Conservation (phyloP, 2,329 filamentous ascomycete species). For the Neurospora sp. region DNA sequence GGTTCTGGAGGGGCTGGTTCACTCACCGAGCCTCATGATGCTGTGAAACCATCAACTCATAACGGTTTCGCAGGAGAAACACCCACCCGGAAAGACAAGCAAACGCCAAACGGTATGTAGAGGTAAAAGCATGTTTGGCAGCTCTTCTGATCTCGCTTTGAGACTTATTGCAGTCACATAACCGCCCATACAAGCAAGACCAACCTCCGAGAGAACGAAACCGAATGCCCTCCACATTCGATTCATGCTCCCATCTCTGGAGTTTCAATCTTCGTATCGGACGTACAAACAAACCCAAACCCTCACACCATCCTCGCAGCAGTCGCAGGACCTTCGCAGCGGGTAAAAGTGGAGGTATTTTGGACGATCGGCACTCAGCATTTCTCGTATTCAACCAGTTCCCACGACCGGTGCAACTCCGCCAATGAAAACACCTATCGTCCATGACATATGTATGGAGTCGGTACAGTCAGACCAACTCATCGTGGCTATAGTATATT, state of each 20-base stretch:
- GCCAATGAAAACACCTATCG: background rate
- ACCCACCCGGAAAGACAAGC: background rate
- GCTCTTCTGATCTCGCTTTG: background rate
- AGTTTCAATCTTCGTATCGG: background rate
- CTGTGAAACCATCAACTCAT: background rate
- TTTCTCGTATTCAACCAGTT: background rate
- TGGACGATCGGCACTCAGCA: background rate
- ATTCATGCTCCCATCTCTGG: background rate
- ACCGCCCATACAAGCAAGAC: background rate
- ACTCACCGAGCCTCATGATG: background rate
- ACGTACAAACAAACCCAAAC: background rate
- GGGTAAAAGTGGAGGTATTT: background rate
- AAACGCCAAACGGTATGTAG: background rate
- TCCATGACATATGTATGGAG: background rate
- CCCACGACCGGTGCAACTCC: background rate
- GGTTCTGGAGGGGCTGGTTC: background rate
- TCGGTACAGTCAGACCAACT: background rate
- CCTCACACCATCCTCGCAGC: background rate
- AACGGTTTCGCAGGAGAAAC: background rate
- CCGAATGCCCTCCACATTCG: background rate
- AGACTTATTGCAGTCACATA: background rate
- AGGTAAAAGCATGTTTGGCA: background rate
- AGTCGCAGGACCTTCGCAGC: background rate
- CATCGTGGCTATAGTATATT: background rate
- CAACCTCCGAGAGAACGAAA: background rate